phyloP scores from a whole-genome alignment of 2,329 filamentous ascomycete species.

The Aureobasidium sp. region DNA sequence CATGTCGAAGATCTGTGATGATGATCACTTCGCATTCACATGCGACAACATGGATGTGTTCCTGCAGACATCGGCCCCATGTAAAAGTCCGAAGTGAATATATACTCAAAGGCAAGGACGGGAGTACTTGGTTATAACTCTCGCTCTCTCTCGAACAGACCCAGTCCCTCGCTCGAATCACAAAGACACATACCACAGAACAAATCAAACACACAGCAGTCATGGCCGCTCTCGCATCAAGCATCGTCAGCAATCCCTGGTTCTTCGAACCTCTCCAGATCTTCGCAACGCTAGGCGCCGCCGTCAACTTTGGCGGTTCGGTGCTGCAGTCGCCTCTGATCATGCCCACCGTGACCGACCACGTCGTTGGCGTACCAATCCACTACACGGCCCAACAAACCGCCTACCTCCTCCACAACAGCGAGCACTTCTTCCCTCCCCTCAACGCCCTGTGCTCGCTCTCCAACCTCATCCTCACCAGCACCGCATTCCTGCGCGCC shows the following conservation, averaged over 20 bases:
- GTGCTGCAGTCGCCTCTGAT: conserved; percentile 26
- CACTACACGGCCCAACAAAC: conserved; percentile 21
- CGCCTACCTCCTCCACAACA: conserved; percentile 23
- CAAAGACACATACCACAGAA: not conserved
- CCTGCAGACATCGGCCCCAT: conserved; percentile 13
- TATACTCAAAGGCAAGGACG: not conserved
- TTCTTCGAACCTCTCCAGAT: conserved; percentile 14
- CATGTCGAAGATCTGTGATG: not conserved
- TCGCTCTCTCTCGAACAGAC: not conserved
- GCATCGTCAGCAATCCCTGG: not conserved
- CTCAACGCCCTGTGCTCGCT: conserved; percentile 25
- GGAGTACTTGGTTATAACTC: not conserved
- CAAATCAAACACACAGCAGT: not conserved
- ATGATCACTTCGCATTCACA: not conserved
- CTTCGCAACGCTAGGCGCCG: conserved; percentile 22
- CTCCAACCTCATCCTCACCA: conserved; percentile 22
- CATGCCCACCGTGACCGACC: conserved; percentile 22
- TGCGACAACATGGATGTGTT: not conserved
- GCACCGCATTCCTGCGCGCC: conserved; percentile 22
- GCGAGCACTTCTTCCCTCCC: conserved; percentile 25
- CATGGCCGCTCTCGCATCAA: conserved; percentile 4
- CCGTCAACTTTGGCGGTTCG: conserved; percentile 26
- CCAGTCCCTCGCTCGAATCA: not conserved
- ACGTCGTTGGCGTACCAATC: conserved; percentile 19
- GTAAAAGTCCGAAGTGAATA: not conserved